These are phyloP conservation scores for Podospora anserina DNA, from an alignment of 495 filamentous ascomycete genomes.

Conservation along the genomic window DNA sequence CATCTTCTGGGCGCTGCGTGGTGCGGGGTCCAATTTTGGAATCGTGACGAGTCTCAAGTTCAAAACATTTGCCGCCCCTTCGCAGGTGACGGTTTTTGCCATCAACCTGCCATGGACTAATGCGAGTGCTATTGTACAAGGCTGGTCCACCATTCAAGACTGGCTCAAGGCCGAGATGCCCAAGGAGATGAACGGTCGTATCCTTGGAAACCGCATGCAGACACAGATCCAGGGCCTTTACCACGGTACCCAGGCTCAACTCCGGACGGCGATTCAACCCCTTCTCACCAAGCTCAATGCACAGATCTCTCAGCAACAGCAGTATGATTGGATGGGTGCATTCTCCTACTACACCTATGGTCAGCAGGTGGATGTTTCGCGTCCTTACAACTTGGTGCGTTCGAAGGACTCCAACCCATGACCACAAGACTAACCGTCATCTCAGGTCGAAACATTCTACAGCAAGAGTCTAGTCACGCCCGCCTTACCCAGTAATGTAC, in stretches of 20 bases:
- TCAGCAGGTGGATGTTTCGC: constrained; percentile 39
- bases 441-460: constrained; percentile 47
- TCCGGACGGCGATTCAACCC: constrained; percentile 38
- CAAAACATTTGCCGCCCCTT: constrained; percentile 44
- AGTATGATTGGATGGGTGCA: constrained; percentile 42
- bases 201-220: constrained; percentile 40
- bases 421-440: neutral
- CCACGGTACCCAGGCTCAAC: constrained; percentile 34
- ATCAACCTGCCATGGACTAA: constrained; percentile 40
- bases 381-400: constrained; percentile 43
- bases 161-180: constrained; percentile 39
- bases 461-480: constrained; percentile 43
- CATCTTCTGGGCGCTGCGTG: constrained; percentile 45
- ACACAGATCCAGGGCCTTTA: constrained; percentile 44
- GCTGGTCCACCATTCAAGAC: constrained; percentile 34
- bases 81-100: constrained; percentile 40
- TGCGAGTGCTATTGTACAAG: constrained; percentile 31
- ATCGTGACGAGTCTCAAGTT: constrained; percentile 42
- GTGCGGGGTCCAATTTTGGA: constrained; percentile 44
- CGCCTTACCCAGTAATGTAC: constrained; percentile 32
- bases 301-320: constrained; percentile 33
- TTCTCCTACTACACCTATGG: constrained; percentile 43
- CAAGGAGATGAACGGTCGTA: constrained; percentile 44
- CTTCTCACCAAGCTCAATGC: constrained; percentile 37
- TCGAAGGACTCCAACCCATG: neutral